phyloP scores from a whole-genome alignment of 306 rosid genomes.

The Betula pendula region DNA sequence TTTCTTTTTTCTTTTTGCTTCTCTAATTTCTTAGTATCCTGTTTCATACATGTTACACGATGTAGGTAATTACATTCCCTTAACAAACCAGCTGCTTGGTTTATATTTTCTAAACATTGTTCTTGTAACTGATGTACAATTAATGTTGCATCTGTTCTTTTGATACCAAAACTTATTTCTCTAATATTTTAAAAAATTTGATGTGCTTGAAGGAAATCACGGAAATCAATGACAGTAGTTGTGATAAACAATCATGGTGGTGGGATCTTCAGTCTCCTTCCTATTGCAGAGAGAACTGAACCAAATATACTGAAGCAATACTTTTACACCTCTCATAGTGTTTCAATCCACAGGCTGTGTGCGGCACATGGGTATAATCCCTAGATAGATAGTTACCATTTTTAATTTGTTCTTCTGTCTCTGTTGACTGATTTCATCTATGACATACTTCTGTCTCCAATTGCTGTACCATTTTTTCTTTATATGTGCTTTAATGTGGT shows the following conservation, averaged over 20 bases:
- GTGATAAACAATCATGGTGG: slow-evolving; percentile 93
- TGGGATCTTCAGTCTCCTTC: slow-evolving; percentile 90
- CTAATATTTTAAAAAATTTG: slow-evolving; percentile 24
- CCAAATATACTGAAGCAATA: slow-evolving; percentile 57
- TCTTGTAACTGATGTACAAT: not conserved
- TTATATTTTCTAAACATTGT: not conserved
- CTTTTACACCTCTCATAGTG: slow-evolving; percentile 80
- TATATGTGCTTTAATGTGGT: not conserved
- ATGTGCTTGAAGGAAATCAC: slow-evolving; percentile 52
- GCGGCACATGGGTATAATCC: slow-evolving; percentile 76
- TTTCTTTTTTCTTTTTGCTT: not conserved
- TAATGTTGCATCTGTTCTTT: too few relatives aligned
- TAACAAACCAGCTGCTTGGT: not conserved
- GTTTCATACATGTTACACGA: not conserved
- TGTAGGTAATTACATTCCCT: not conserved
- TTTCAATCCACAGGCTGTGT: slow-evolving; percentile 65
- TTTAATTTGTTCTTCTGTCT: slow-evolving; percentile 14
- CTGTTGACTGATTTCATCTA: slow-evolving; percentile 1
- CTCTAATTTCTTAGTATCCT: slow-evolving; percentile 2
- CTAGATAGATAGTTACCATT: slow-evolving; percentile 16
- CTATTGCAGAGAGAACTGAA: slow-evolving; percentile 67
- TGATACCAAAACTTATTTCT: not conserved
- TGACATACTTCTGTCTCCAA: slow-evolving; percentile 8
- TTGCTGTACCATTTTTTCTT: not conserved
- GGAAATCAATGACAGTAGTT: slow-evolving; percentile 87